phyloP scores from a whole-genome alignment of 805 yeast species.

The Spathaspora passalidarum region DNA sequence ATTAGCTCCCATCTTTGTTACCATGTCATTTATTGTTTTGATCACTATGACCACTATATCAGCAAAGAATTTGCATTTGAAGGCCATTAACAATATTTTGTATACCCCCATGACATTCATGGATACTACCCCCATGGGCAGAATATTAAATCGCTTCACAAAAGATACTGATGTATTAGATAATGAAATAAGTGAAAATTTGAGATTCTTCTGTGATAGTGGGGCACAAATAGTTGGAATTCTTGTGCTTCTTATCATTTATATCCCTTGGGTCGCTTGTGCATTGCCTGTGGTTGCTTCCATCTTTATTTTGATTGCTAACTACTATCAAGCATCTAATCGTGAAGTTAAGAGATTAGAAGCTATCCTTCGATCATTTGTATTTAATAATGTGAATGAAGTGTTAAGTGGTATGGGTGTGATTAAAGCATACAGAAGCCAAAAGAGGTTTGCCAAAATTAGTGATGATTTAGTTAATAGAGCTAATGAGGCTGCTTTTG shows the following conservation, averaged over 20 bases:
- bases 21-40: slow-evolving; percentile 40
- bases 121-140: slow-evolving; percentile 83
- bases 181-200: slow-evolving; percentile 65
- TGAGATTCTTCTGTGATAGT: slow-evolving; percentile 54
- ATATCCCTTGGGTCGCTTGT: slow-evolving; percentile 73
- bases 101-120: slow-evolving; percentile 75
- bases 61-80: slow-evolving; percentile 52
- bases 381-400: slow-evolving; percentile 71
- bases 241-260: slow-evolving; percentile 60
- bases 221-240: slow-evolving; percentile 55
- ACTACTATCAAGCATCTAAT: slow-evolving; percentile 66
- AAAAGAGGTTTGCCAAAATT: slow-evolving; percentile 44
- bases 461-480: slow-evolving; percentile 48
- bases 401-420: slow-evolving; percentile 63
- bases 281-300: slow-evolving; percentile 53
- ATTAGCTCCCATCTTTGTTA: slow-evolving; percentile 40
- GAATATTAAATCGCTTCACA: slow-evolving; percentile 77
- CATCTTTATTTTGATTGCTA: slow-evolving; percentile 43
- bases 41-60: slow-evolving; percentile 49
- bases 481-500: slow-evolving; percentile 66
- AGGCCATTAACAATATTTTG: slow-evolving; percentile 54
- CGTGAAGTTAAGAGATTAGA: slow-evolving; percentile 77
- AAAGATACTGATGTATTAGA: slow-evolving; percentile 80
- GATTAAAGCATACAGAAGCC: slow-evolving; percentile 56
- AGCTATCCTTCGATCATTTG: slow-evolving; percentile 65